Conservation (phyloP, 1,139 yeast genomes). For the Magnusiomyces magnusii region DNA sequence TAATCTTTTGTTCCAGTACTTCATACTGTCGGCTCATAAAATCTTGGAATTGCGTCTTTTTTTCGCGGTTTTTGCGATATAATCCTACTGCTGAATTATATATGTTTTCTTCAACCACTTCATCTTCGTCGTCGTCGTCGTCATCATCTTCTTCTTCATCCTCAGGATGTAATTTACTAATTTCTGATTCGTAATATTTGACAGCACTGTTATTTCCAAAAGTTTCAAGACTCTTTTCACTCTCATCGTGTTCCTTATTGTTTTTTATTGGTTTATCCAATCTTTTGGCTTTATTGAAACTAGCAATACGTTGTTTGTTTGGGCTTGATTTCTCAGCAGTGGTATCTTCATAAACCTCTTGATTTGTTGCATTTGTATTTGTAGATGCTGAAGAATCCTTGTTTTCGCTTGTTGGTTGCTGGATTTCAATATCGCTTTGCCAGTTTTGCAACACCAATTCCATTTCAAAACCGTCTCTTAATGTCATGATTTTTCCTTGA, state of each 20-base stretch:
- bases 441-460: slow-evolving; percentile 17
- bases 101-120: background rate
- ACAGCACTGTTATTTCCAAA: slow-evolving; percentile 4
- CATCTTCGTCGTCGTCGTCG: background rate
- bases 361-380: background rate
- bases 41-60: slow-evolving; percentile 24
- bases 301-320: background rate
- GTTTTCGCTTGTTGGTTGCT: background rate
- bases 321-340: background rate
- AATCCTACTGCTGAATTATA: background rate
- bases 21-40: slow-evolving; percentile 24
- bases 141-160: background rate
- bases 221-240: background rate
- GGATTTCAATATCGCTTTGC: slow-evolving; percentile 13
- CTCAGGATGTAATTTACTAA: background rate
- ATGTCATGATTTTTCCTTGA: slow-evolving; percentile 30
- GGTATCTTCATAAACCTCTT: slow-evolving; percentile 5
- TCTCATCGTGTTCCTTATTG: background rate
- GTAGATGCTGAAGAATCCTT: background rate
- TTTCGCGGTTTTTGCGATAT: background rate
- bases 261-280: background rate
- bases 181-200: slow-evolving; percentile 3
- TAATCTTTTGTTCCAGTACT: slow-evolving; percentile 15
- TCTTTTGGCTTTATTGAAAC: background rate
- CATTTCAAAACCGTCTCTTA: slow-evolving; percentile 26